Evolutionary conservation across 2,329 filamentous ascomycete species (phyloP).

Genomic region (Diaporthe helianthi): DNA sequence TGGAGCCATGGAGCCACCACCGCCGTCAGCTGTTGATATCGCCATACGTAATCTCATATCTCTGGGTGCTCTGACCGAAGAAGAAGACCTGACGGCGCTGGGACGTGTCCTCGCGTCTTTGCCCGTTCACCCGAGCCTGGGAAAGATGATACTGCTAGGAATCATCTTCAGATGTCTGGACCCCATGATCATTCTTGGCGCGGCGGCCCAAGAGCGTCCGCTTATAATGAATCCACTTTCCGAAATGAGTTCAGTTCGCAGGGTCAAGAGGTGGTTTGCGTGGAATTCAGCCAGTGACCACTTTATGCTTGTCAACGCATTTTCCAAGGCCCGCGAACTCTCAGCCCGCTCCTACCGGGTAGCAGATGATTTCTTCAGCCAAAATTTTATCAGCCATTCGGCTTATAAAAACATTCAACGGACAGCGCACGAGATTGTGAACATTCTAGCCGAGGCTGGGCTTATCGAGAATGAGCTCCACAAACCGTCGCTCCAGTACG

Average conservation of each 20-base stretch:
- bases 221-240: conserved; percentile 16
- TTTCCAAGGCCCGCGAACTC: not conserved
- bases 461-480: conserved; percentile 39
- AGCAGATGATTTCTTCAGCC: not conserved
- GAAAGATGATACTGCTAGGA: conserved; percentile 58
- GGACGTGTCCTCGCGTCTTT: conserved; percentile 44
- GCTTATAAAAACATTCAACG: conserved; percentile 46
- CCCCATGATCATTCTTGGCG: conserved; percentile 53
- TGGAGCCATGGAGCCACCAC: conserved; percentile 53
- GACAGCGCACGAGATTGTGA: conserved; percentile 46
- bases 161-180: conserved; percentile 59
- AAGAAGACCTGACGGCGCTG: conserved; percentile 52
- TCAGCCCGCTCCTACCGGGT: not conserved
- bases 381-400: conserved; percentile 37
- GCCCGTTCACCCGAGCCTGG: conserved; percentile 52
- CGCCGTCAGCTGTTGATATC: conserved; percentile 43
- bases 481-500: conserved; percentile 37
- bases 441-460: conserved; percentile 45
- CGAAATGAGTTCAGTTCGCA: not conserved
- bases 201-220: conserved; percentile 20
- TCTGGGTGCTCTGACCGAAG: conserved; percentile 50
- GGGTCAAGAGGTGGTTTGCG: not conserved
- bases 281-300: not conserved
- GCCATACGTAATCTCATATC: conserved; percentile 48
- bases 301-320: not conserved